Percentiles rank a stretch among this genome's conserved stretches.
These are phyloP conservation scores for Tylopilus sp. DNA, from an alignment of 768 basidiomycete species.

Conservation along the genomic window DNA sequence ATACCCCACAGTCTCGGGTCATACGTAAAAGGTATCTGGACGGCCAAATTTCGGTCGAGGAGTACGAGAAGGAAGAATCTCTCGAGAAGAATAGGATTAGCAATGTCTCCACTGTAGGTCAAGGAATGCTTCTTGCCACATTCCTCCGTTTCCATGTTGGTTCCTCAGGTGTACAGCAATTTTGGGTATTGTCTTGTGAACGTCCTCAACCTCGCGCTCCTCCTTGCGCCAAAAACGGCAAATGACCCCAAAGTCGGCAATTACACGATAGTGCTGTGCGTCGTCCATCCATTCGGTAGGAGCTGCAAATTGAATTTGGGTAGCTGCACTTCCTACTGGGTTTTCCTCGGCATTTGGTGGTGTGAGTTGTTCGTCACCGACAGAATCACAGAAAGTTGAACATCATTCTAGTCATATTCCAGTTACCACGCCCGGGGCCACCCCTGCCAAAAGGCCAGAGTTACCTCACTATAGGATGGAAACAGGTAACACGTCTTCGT, in stretches of 20 bases:
- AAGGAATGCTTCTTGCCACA: too few relatives aligned
- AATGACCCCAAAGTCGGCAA: slow-evolving; percentile 66
- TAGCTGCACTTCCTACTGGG: slow-evolving; percentile 74
- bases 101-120: slow-evolving; percentile 72
- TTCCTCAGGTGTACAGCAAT: slow-evolving; percentile 63
- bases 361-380: slow-evolving; percentile 44
- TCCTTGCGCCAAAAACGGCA: slow-evolving; percentile 47
- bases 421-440: too few relatives aligned
- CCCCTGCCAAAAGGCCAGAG: slow-evolving; percentile 70
- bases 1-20: slow-evolving; percentile 59
- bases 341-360: slow-evolving; percentile 84
- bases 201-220: slow-evolving; percentile 63
- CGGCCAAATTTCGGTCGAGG: too few relatives aligned
- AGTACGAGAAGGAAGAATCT: slow-evolving; percentile 73
- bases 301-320: neutral
- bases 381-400: neutral
- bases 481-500: slow-evolving; percentile 47
- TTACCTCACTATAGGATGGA: slow-evolving; percentile 84
- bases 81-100: slow-evolving; percentile 83
- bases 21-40: slow-evolving; percentile 54
- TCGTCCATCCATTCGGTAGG: neutral
- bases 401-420: slow-evolving; percentile 54
- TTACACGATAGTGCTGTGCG: slow-evolving; percentile 68
- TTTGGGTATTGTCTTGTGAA: slow-evolving; percentile 67
- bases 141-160: too few relatives aligned